phyloP scores from a whole-genome alignment of 78 protist species.

The Emiliania huxleyi region DNA sequence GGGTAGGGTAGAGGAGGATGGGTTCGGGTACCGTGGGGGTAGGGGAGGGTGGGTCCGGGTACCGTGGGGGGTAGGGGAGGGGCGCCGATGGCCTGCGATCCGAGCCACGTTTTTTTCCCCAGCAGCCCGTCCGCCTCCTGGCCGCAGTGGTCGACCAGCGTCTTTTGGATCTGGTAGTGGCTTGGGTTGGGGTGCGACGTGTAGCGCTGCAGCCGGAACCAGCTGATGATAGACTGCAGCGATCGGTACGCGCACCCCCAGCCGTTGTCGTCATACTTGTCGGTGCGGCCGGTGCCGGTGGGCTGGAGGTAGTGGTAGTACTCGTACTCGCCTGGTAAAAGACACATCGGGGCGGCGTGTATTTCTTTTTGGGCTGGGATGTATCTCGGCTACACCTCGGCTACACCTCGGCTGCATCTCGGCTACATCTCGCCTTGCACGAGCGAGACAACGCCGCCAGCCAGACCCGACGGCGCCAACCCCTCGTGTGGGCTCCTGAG shows the following conservation, averaged over 20 bases:
- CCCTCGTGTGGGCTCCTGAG: neutral
- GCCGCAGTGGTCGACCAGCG: constrained; percentile 62
- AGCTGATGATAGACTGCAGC: constrained; percentile 76
- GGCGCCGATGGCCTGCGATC: constrained; percentile 78
- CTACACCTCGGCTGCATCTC: too few species aligned
- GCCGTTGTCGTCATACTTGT: constrained; percentile 47
- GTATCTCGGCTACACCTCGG: too few species aligned
- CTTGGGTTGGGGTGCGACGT: constrained; percentile 58
- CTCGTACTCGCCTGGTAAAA: neutral
- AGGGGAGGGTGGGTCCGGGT: too few species aligned
- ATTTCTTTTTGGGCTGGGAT: too few species aligned
- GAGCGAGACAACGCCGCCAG: neutral
- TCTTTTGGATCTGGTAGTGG: constrained; percentile 67
- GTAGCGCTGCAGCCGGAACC: constrained; percentile 48
- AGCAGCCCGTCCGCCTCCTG: constrained; percentile 47
- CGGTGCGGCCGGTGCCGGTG: neutral
- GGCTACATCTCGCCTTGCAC: too few species aligned
- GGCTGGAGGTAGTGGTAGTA: constrained; percentile 17
- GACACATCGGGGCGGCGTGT: too few species aligned
- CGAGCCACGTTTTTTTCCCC: constrained; percentile 78
- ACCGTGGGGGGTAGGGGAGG: constrained; percentile 18
- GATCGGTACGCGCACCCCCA: constrained; percentile 92
- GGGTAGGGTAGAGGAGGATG: too few species aligned
- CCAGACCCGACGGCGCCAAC: neutral
- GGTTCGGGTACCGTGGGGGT: too few species aligned